phyloP scores from a whole-genome alignment of 805 yeast genomes.

The Sugiyamaella qingdaonensis region DNA sequence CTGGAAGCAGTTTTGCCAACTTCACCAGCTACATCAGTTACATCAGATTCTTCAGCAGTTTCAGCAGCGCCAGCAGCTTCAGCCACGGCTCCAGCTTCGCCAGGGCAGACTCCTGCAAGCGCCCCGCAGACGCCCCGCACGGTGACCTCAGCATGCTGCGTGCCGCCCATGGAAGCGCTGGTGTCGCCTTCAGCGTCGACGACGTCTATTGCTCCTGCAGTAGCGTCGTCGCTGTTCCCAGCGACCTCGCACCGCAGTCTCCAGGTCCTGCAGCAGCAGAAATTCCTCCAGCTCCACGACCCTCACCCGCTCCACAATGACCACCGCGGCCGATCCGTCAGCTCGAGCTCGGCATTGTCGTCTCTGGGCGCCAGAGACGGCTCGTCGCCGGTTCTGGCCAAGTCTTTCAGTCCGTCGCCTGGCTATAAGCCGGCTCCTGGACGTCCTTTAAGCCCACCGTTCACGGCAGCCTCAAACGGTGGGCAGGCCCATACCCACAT shows the following conservation, averaged over 20 bases:
- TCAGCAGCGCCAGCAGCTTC: too few relatives aligned
- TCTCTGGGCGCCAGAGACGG: neutral
- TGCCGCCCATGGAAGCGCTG: neutral
- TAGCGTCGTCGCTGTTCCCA: slow-evolving; percentile 6
- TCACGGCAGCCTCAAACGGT: neutral
- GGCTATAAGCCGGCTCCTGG: neutral
- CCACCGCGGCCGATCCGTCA: neutral
- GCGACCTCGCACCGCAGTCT: neutral
- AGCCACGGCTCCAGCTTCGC: too few relatives aligned
- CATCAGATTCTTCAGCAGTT: too few relatives aligned
- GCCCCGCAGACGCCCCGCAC: neutral
- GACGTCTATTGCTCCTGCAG: slow-evolving; percentile 8
- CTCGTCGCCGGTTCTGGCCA: neutral
- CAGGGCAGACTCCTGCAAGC: too few relatives aligned
- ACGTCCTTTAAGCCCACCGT: neutral
- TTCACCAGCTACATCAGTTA: too few relatives aligned
- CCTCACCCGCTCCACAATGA: neutral
- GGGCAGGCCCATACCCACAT: slow-evolving; percentile 8
- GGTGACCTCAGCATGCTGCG: too few relatives aligned
- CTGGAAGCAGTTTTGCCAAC: too few relatives aligned
- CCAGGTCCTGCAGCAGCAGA: slow-evolving; percentile 2
- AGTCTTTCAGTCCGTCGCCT: neutral
- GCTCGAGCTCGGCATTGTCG: neutral
- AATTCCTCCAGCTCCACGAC: neutral
- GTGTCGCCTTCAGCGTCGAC: slow-evolving; percentile 9